Evolutionary conservation across 257 asterid species (phyloP), one percentile per base, ranked within the genome.

Genomic region (Eustoma russellianum): DNA sequence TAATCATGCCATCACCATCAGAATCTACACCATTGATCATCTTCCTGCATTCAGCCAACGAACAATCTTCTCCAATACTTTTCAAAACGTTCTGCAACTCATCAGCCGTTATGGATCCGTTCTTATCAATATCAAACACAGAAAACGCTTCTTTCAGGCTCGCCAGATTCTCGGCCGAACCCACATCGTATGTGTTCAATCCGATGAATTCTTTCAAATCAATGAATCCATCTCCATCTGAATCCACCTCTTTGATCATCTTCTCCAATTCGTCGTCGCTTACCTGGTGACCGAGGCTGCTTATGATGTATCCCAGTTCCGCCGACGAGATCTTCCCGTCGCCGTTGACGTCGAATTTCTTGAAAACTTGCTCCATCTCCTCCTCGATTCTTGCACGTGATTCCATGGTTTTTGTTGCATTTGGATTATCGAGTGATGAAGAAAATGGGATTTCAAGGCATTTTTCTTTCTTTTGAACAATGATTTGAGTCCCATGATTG

Each of bases 161-260:
- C 72, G 66, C 88, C 68, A 79, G 1, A 13, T 74, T 75, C 77
- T 89, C 97, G 0, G 67, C 77, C 9, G 84, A 68, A 7, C 76
- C 86, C 2, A 86, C 52, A 50, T 77, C 85, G 19, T 67, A 71
- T 0, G 95, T 89, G 64, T 89, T 89, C 33, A 89, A 66, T 65
- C 76, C 94, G 45, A 89, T 57, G 66, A 89, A 89, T 53, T 89
- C 97, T 33, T 64, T 58, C 33, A 89, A 74, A 55, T 89, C 83
- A 33, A 89, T 89, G 79, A 67, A 83, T 0, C 97, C 97, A 17
- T 89, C 97, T 2, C 95, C 95, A 41, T 89, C 97, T 7, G 86
- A 30, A 24, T 86, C 94, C 18, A 81, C 95, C 76, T 86, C 97
- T 15, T 53, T 65, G 66, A 89, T 83, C 97, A 89, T 79, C 35